Evolutionary conservation across 2,329 filamentous ascomycete species (phyloP).

Genomic region (Dactylellina drechsleri): DNA sequence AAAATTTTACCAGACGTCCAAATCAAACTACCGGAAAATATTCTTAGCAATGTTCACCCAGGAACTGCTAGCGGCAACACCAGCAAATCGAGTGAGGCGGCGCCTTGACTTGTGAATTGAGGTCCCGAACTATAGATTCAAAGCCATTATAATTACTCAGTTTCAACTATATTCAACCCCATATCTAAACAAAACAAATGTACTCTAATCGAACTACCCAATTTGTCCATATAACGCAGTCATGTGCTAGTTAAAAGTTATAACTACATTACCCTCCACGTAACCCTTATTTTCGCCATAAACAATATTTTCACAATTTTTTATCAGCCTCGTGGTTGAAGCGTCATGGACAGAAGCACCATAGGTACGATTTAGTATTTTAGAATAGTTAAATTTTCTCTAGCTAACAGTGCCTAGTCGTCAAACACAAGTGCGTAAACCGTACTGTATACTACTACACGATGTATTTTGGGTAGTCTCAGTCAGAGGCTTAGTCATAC

Average conservation of each 20-base stretch:
- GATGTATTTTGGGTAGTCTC: not conserved
- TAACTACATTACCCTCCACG: no score
- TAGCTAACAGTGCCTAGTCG: no score
- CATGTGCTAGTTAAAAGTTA: no score
- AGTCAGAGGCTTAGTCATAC: constrained; percentile 22
- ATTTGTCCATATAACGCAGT: not conserved
- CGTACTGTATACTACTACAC: no score
- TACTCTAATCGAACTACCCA: not conserved
- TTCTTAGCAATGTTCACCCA: constrained; percentile 24
- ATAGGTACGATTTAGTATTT: no score
- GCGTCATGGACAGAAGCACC: no score
- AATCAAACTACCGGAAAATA: constrained; percentile 73
- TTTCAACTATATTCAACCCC: not conserved
- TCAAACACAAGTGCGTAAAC: no score
- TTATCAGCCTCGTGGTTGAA: no score
- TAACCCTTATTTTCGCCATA: no score
- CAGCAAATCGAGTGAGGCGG: constrained; percentile 34
- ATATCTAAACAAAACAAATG: not conserved
- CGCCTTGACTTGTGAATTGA: constrained; percentile 9
- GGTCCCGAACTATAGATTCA: not conserved
- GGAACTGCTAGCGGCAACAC: constrained; percentile 23
- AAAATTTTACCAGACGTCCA: constrained; percentile 68
- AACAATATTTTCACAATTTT: no score
- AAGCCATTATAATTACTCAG: not conserved
- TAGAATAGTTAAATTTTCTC: no score